Base-by-base conservation (phyloP, 805 yeast genomes). In the Ogataea methylovora region DNA sequence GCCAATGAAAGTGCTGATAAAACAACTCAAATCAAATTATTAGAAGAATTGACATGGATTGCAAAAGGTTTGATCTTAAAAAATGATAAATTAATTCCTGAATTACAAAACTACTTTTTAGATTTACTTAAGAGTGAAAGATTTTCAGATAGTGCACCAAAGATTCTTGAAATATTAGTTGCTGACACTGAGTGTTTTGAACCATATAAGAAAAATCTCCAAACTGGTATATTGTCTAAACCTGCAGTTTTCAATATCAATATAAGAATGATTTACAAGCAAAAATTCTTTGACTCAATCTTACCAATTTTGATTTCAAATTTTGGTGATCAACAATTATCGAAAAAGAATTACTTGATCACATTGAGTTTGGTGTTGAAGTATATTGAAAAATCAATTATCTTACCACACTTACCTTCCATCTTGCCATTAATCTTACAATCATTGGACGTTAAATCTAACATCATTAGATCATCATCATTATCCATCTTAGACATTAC, bases 371-470 rank as follows among this genome's bases (percentile, higher is more conserved):
- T 75, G 29, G 63, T 87, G 25, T 61, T 86, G 42, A 76, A 74
- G 41, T 77, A 77, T 46, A 71, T 84, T 17, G 76, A 86, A 13
- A 65, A 67, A 32, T 65, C 68, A 24, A 71, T 86, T 15, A 68
- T 87, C 21, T 59, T 70, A n/a, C 75, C 81, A 3, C 83, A 81
- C 46, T 64, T 87, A 41, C 52, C 66, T 4, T 63, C 64, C 17
- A 68, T 92, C 34, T 62, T 85, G 38, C 94, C 96, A 4, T 62
- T 88, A 41, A 61, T 86, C 10, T 53, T 86, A 28, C 80, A 78
- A 36, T 78, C 92, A 3, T 56, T 79, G 54, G 30, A 39, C 4
- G 39, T 44, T 5, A 37, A 39, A 9, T 41, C 49, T 5, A 39
- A 33, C 20, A 17, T 44, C 14, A 46, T 54, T 32, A 36, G 47